Base-by-base conservation (phyloP, 805 yeast genomes). In the Ogataea parapolymorpha region DNA sequence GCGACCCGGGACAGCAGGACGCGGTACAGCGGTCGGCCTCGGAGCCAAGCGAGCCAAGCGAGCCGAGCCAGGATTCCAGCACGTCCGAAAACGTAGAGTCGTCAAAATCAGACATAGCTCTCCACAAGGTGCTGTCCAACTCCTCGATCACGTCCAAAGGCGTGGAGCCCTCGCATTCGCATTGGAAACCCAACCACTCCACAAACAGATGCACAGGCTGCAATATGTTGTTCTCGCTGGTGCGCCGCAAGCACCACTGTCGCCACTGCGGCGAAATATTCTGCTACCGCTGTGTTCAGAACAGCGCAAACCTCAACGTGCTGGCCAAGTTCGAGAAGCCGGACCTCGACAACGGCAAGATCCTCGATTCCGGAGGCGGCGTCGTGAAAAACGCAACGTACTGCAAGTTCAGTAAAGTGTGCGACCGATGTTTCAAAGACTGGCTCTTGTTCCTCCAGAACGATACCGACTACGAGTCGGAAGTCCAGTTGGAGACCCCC, bases 231-330 rank as follows among this genome's bases (percentile, higher is more conserved):
- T 66, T 66, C 42, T 44, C 51, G 6, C 22, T 66, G 11, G 50
- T 67, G 13, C 49, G 51, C 32, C 53, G 70, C 32, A 62, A 71
- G 39, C 80, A 74, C 52, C 80, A 74, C 51, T 74, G 80, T 49
- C 49, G 80, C 13, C 74, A 68, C 44, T 74, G 80, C 54, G 80
- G 80, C 3, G 61, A 62, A 24, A 68, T 73, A 9, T 71, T 66
- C 37, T 74, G 80, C 47, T 57, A 52, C 39, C 45, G 44, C 11
- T 65, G 70, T 43, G 45, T 59, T 13, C 45, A 45, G 22, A 42
- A 54, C n/a, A 41, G 48, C 12, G 66, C 68, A 2, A 58, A 58
- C 36, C 46, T 65, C 35, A 64, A 63, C 44, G 32, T 62, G 33
- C 49, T 62, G 36, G 67, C 67, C 23, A 58, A 63, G 44, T 65